These are phyloP conservation scores for Aurifilum marmelostoma DNA, from an alignment of 2,329 filamentous ascomycete genomes.

Conservation along the genomic window DNA sequence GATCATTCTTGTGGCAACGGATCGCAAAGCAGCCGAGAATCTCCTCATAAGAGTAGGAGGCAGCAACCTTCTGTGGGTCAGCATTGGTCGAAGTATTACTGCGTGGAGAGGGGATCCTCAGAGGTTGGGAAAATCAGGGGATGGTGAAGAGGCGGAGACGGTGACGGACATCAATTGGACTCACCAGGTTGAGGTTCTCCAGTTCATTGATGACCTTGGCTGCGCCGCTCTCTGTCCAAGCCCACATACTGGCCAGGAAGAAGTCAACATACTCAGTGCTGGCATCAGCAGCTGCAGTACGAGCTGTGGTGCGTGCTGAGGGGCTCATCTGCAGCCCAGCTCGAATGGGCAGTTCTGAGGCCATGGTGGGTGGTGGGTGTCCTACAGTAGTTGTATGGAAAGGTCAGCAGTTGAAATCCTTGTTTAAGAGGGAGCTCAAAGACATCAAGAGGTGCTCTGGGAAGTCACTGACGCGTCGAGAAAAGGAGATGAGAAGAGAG, in stretches of 20 bases:
- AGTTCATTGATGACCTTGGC: constrained; percentile 32
- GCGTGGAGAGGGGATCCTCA: not conserved
- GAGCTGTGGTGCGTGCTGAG: not conserved
- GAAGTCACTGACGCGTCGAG: not conserved
- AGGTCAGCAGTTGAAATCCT: not conserved
- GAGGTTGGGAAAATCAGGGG: no score
- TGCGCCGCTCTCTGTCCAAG: constrained; percentile 33
- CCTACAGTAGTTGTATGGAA: not conserved
- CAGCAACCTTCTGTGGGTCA: constrained; percentile 27
- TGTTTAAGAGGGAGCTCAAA: not conserved
- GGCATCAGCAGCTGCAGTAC: not conserved
- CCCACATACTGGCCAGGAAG: constrained; percentile 36
- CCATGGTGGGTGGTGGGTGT: not conserved
- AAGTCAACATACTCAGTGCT: constrained; percentile 29
- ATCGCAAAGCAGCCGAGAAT: constrained; percentile 13
- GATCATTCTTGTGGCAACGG: constrained; percentile 20
- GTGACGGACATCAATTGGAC: not conserved
- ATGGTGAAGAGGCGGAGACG: not conserved
- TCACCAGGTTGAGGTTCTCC: constrained; percentile 26
- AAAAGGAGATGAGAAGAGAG: not conserved
- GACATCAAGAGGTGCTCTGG: not conserved
- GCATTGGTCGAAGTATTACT: not conserved
- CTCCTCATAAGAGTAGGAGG: constrained; percentile 33
- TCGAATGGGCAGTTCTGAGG: not conserved
- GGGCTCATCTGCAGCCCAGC: not conserved